Evolutionary conservation across 345 rosid species (phyloP).

Genomic region (Eucalyptus viminalis): DNA sequence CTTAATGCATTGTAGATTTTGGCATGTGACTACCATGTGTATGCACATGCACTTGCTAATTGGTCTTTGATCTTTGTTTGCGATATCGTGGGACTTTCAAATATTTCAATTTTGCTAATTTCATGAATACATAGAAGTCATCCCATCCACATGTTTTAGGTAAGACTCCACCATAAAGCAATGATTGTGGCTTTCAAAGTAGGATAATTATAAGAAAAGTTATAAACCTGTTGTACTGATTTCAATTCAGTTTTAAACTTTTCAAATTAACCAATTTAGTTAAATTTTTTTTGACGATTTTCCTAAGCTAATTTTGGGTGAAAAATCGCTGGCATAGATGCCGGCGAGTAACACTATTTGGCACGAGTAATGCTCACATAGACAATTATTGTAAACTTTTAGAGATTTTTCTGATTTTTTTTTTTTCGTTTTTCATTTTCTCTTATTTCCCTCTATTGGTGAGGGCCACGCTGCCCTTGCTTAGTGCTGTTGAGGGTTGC

Average conservation of each 20-base stretch:
- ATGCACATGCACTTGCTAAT: neutral
- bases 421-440: neutral
- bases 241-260: rapidly evolving
- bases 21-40: neutral
- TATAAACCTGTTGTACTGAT: rapidly evolving
- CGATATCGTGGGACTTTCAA: neutral
- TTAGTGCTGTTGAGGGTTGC: neutral
- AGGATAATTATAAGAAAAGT: neutral
- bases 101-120: neutral
- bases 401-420: neutral
- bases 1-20: neutral
- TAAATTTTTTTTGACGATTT: neutral
- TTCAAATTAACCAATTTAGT: neutral
- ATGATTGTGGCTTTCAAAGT: neutral
- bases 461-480: neutral
- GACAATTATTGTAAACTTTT: neutral
- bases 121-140: neutral
- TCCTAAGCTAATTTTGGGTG: neutral
- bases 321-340: neutral
- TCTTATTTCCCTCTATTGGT: neutral
- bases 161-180: neutral
- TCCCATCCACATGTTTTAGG: neutral
- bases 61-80: neutral
- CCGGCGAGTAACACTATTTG: rapidly evolving
- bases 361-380: rapidly evolving